Base-by-base conservation (phyloP, 192 early-diverging fungal genomes). In the Gryganskiella cystojenkinii region DNA sequence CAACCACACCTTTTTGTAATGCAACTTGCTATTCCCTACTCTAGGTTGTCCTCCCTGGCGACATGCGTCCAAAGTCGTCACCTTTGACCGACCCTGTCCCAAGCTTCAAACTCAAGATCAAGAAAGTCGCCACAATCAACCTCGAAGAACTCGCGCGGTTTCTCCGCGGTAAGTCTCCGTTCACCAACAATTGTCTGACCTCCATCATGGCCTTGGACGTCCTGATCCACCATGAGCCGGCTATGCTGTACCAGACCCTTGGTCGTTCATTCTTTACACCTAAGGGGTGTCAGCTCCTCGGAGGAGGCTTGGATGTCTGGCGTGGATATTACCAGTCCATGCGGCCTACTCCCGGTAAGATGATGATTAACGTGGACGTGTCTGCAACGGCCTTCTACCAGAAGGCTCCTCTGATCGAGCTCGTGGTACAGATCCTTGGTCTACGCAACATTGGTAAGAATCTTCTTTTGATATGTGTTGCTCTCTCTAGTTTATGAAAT, bases 241-340 rank as follows among this genome's bases (percentile, higher is more conserved):
- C 93, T 10, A 73, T 89, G 52, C 76, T 82, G 22, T 91, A 94
- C 69, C 82, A 88, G 13, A 93, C 92, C 35, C 88, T 95, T 61
- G 92, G 93, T 6, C 86, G 95, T 3, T 96, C 95, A 22, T 97
- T 98, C 83, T 97, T 92, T 64, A 96, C 93, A 2, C 85, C 90
- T 30, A 75, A 84, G 8, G 82, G 82, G 47, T 70, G 66, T 0
- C 46, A 50, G 25, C 46, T 58, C 34, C 87, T 88, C 0, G 60
- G 80, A 6, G 90, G 94, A 22, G 92, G 94, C 22, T 86, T 91
- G 24, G 94, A 96, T 79, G 88, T 93, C 4, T 96, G 96, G 96
- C 87, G 90, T 70, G 97, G 97, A 25, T 95, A 91, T 73, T 96
- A 94, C 63, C 94, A 95, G 56, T 93, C 91, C 27, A 85, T 95